A percentile compares a stretch with the other conserved stretches of the same genome.
Evolutionary conservation across 2,329 filamentous ascomycete genomes (phyloP).

Genomic region (Polychaeton citri): DNA sequence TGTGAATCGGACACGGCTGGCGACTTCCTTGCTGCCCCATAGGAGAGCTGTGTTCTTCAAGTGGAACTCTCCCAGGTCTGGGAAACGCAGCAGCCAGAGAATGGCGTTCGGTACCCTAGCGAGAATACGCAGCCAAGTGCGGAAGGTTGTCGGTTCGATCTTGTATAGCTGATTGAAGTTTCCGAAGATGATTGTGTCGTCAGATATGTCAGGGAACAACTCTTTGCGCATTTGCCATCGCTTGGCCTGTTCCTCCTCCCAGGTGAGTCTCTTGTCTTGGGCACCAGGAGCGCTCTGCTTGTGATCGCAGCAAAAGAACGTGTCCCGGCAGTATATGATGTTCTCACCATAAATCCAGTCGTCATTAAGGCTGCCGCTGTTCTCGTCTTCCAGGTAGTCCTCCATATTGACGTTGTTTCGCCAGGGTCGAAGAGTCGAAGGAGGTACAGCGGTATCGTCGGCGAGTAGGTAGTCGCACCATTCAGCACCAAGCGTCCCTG

Average conservation of each 20-base stretch:
- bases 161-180: conserved; percentile 99
- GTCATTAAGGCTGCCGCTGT: conserved; percentile 49
- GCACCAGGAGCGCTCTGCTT: conserved; percentile 72
- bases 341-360: conserved; percentile 96
- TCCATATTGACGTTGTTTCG: conserved; percentile 64
- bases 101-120: conserved; percentile 73
- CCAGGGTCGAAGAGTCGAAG: conserved; percentile 65
- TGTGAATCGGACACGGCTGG: conserved; percentile 79
- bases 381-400: conserved; percentile 45
- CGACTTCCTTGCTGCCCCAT: conserved; percentile 80
- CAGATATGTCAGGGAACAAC: conserved; percentile 68
- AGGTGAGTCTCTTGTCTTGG: conserved; percentile 52
- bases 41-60: conserved; percentile 63
- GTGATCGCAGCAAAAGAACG: conserved; percentile 97
- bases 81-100: conserved; percentile 93
- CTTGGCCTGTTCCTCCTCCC: conserved; percentile 69
- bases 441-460: conserved; percentile 75
- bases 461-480: conserved; percentile 98
- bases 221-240: conserved; percentile 91
- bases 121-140: conserved; percentile 87
- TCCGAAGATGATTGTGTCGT: conserved; percentile 80
- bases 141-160: conserved; percentile 94
- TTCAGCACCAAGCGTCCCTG: conserved; percentile 85
- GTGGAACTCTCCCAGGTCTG: conserved; percentile 80
- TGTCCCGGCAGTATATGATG: conserved; percentile 85